A percentile compares a stretch with the other conserved stretches of the same genome.
phyloP scores from a whole-genome alignment of 2,329 filamentous ascomycete species.

The Fusarium subglutinans region DNA sequence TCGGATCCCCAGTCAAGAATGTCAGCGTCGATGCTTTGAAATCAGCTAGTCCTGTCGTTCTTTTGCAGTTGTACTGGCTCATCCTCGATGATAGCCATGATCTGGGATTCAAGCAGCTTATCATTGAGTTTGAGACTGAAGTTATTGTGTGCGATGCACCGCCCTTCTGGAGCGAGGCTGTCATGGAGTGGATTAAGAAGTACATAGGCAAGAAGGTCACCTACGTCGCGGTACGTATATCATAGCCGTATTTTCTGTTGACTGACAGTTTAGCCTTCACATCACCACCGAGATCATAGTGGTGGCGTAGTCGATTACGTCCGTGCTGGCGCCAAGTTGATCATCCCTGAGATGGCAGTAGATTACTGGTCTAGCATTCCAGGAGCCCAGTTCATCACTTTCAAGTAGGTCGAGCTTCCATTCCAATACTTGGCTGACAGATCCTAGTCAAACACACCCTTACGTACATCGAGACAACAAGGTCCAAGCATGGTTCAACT shows the following conservation, averaged over 20 bases:
- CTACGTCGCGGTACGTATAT: conserved; percentile 7
- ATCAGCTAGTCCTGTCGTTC: neutral
- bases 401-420: neutral
- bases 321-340: conserved; percentile 1
- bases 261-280: conserved; percentile 2
- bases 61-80: conserved; percentile 17
- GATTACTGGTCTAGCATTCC: conserved; percentile 22
- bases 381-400: neutral
- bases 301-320: conserved; percentile 12
- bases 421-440: neutral
- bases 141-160: conserved; percentile 26
- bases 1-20: conserved; percentile 1
- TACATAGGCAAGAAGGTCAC: conserved; percentile 15
- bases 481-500: conserved; percentile 16
- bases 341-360: conserved; percentile 5
- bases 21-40: neutral
- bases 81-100: conserved; percentile 1
- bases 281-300: conserved; percentile 28
- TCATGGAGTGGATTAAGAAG: conserved; percentile 15
- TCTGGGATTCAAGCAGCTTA: conserved; percentile 20
- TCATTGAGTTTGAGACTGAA: conserved; percentile 27
- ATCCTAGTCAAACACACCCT: conserved; percentile 9
- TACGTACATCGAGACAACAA: conserved; percentile 3
- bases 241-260: fast-evolving
- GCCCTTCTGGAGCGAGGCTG: neutral